Conservation (phyloP, 2,329 filamentous ascomycete species). For the Dactylellina leptospora region DNA sequence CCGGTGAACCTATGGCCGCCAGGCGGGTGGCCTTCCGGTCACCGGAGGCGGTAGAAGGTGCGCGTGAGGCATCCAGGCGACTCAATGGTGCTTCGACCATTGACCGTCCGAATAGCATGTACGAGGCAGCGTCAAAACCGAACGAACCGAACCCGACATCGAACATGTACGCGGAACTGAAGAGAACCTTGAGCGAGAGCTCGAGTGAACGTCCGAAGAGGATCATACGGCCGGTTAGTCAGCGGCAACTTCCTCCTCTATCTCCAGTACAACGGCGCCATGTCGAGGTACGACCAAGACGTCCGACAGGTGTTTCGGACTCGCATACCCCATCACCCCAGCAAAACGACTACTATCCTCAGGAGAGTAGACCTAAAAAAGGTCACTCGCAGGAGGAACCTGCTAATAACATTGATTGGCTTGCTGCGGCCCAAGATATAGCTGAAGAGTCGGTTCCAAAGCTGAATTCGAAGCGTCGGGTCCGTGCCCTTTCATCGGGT, state of each 20-base stretch:
- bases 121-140: slow-evolving; percentile 33
- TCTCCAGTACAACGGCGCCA: slow-evolving; percentile 44
- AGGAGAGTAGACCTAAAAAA: slow-evolving; percentile 25
- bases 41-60: slow-evolving; percentile 45
- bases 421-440: slow-evolving; percentile 30
- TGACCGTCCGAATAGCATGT: slow-evolving; percentile 35
- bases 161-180: slow-evolving; percentile 47
- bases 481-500: slow-evolving; percentile 17
- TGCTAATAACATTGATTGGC: slow-evolving; percentile 25
- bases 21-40: slow-evolving; percentile 44
- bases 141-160: slow-evolving; percentile 13
- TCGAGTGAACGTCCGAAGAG: slow-evolving; percentile 48
- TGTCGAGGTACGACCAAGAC: slow-evolving; percentile 38
- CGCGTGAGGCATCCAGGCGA: slow-evolving; percentile 36
- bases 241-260: slow-evolving; percentile 28
- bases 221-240: not conserved
- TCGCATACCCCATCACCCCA: slow-evolving; percentile 35
- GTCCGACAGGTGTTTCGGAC: slow-evolving; percentile 6
- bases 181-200: slow-evolving; percentile 43
- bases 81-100: slow-evolving; percentile 45
- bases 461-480: slow-evolving; percentile 3
- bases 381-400: slow-evolving; percentile 11
- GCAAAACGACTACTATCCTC: slow-evolving; percentile 40
- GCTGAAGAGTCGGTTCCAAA: slow-evolving; percentile 9
- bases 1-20: slow-evolving; percentile 12